phyloP scores from a whole-genome alignment of 176 grass and related monocot species.

The Hyparrhenia diplandra region DNA sequence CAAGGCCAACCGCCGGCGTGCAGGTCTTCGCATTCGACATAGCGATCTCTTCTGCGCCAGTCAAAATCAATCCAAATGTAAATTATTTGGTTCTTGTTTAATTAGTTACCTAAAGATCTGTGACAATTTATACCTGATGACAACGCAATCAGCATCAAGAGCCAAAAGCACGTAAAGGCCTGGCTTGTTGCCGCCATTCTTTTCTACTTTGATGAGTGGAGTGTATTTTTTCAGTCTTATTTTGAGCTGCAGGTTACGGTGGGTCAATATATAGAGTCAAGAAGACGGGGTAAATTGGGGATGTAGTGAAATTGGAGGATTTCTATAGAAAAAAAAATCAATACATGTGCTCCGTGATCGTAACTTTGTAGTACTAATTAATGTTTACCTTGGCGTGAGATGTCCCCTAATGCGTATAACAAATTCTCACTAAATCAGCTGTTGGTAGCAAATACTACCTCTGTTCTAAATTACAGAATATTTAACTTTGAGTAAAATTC shows the following conservation, averaged over 20 bases:
- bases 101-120: background rate
- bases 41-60: background rate
- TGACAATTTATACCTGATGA: background rate
- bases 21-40: background rate
- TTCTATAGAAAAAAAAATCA: no score
- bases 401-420: background rate
- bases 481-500: no score
- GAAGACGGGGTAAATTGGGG: no score
- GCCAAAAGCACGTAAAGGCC: background rate
- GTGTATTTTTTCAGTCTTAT: background rate
- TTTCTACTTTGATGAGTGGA: background rate
- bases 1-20: background rate
- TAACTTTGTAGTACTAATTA: background rate
- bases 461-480: no score
- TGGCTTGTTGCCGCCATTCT: conserved; percentile 3
- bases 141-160: background rate
- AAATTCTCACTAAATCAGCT: background rate
- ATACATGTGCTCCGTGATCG: no score
- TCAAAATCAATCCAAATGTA: background rate
- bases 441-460: background rate
- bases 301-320: no score
- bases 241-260: background rate
- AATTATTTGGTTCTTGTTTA: background rate
- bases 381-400: background rate
- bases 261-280: background rate